These are phyloP conservation scores for Pseudogymnoascus sp. DNA, from an alignment of 2,329 filamentous ascomycete genomes.

Conservation along the genomic window DNA sequence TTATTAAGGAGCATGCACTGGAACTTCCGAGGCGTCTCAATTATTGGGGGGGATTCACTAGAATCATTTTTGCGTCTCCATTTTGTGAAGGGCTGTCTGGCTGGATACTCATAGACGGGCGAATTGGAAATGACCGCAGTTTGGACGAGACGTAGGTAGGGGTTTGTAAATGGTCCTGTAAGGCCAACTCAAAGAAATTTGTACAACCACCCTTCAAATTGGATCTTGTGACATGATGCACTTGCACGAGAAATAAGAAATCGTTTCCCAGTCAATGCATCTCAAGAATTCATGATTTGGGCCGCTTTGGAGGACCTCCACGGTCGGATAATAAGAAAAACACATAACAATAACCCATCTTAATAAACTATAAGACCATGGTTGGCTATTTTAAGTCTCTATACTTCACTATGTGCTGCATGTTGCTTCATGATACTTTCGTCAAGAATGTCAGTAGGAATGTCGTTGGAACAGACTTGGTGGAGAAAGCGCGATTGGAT, in stretches of 20 bases:
- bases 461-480: background rate
- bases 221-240: background rate
- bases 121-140: background rate
- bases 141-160: background rate
- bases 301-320: background rate
- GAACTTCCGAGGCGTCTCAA: no score
- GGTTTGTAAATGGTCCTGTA: background rate
- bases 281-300: background rate
- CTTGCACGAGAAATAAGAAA: background rate
- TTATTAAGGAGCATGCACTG: no score
- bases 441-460: background rate
- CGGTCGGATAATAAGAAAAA: background rate
- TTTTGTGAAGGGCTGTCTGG: background rate
- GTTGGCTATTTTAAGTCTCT: background rate
- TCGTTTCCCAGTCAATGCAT: background rate
- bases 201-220: background rate
- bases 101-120: background rate
- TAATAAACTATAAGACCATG: background rate
- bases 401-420: background rate
- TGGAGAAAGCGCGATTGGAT: slow-evolving; percentile 1
- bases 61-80: background rate
- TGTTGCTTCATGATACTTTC: background rate
- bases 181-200: slow-evolving; percentile 4
- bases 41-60: background rate
- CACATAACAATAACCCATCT: background rate